Conservation (phyloP, 2,329 filamentous ascomycete genomes). For the Tolypocladium inflatum region DNA sequence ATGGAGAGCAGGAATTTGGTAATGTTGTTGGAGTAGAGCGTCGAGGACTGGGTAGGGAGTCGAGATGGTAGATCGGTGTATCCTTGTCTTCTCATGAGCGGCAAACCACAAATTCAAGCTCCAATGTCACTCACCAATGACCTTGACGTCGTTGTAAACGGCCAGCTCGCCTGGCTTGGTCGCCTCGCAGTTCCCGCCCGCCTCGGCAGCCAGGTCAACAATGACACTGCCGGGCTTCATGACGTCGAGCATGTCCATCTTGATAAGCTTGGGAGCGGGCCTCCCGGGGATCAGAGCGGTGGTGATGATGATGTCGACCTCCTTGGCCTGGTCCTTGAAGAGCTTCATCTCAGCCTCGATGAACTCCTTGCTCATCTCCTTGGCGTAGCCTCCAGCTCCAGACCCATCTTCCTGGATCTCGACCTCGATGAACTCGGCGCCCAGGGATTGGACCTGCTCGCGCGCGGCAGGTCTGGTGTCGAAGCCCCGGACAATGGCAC, state of each 20-base stretch:
- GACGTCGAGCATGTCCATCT: slow-evolving; percentile 65
- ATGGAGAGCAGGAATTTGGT: slow-evolving; percentile 82
- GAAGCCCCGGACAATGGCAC: slow-evolving; percentile 82
- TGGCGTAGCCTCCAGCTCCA: slow-evolving; percentile 79
- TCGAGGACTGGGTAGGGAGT: slow-evolving; percentile 80
- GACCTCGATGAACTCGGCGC: slow-evolving; percentile 84
- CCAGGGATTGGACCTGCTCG: slow-evolving; percentile 83
- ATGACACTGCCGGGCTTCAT: slow-evolving; percentile 89
- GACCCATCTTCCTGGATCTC: slow-evolving; percentile 76
- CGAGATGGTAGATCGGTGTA: slow-evolving; percentile 85
- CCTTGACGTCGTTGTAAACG: slow-evolving; percentile 67
- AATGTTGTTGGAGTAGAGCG: slow-evolving; percentile 88
- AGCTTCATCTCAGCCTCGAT: slow-evolving; percentile 90
- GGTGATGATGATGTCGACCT: slow-evolving; percentile 88
- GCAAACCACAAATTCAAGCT: background rate
- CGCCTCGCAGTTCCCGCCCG: slow-evolving; percentile 79
- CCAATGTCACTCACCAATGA: slow-evolving; percentile 54
- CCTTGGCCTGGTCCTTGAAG: slow-evolving; percentile 76
- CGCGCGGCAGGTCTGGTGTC: slow-evolving; percentile 82
- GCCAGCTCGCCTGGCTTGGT: slow-evolving; percentile 65
- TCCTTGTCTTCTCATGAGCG: slow-evolving; percentile 26
- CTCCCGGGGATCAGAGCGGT: slow-evolving; percentile 85
- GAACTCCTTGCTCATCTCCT: slow-evolving; percentile 91
- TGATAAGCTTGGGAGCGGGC: slow-evolving; percentile 76
- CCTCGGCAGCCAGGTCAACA: slow-evolving; percentile 80